A percentile compares a stretch with the other conserved stretches of the same genome.
Conservation (phyloP, 768 basidiomycete genomes). For the Leccinum sublutescens region DNA sequence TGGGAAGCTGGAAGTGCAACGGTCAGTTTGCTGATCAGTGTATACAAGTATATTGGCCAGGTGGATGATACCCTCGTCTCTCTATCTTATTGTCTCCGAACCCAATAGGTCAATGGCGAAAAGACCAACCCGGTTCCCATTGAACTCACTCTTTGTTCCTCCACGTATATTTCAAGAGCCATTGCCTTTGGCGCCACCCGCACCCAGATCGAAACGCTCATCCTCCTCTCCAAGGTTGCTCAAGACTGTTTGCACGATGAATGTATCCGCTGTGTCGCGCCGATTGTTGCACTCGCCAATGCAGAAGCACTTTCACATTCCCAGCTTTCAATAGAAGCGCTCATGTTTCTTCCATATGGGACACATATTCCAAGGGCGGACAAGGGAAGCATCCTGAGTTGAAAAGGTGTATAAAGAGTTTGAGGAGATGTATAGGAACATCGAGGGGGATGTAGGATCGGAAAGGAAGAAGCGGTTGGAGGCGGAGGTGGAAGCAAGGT, state of each 20-base stretch:
- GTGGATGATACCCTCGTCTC: slow-evolving; percentile 52
- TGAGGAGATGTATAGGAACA: slow-evolving; percentile 40
- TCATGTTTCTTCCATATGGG: slow-evolving; percentile 46
- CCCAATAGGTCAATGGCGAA: slow-evolving; percentile 41
- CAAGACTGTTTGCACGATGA: slow-evolving; percentile 28
- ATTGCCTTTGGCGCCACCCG: slow-evolving; percentile 52
- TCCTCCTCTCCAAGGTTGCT: slow-evolving; percentile 46
- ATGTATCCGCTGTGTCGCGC: slow-evolving; percentile 36
- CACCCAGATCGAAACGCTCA: slow-evolving; percentile 49
- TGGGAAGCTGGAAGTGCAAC: no score
- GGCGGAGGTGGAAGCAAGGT: slow-evolving; percentile 12
- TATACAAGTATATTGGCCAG: slow-evolving; percentile 54
- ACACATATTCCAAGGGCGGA: slow-evolving; percentile 51
- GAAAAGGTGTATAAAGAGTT: slow-evolving; percentile 51
- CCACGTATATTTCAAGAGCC: slow-evolving; percentile 40
- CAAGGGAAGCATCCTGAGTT: slow-evolving; percentile 50
- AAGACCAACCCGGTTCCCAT: slow-evolving; percentile 59
- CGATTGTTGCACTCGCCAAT: slow-evolving; percentile 48
- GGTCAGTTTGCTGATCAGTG: no score
- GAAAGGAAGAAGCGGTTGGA: slow-evolving; percentile 17
- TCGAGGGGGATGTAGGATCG: slow-evolving; percentile 40
- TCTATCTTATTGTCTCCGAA: slow-evolving; percentile 22
- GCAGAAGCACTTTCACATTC: slow-evolving; percentile 53
- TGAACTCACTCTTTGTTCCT: slow-evolving; percentile 49
- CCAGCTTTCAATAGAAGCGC: slow-evolving; percentile 47